These are phyloP conservation scores for Geranium incanum DNA, from an alignment of 441 rosid genomes.

Conservation along the genomic window DNA sequence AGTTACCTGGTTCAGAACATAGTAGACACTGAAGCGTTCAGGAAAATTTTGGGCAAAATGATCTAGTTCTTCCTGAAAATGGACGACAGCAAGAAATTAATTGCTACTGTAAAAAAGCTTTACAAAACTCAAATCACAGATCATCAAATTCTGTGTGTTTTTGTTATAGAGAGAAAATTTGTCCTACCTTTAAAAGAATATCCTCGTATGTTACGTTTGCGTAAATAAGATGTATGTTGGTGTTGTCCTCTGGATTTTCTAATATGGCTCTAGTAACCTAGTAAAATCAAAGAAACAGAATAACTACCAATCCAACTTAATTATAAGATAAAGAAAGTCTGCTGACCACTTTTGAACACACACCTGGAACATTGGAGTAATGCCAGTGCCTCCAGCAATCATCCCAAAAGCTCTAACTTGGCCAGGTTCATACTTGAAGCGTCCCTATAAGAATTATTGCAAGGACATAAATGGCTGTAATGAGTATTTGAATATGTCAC, in stretches of 20 bases:
- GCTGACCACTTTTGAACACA: not conserved
- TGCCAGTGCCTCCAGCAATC: slow-evolving; percentile 39
- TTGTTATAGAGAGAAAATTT: slow-evolving; percentile 8
- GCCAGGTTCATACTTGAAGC: slow-evolving; percentile 35
- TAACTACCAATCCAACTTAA: slow-evolving; percentile 3
- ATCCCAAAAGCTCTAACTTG: slow-evolving; percentile 34
- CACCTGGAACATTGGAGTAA: slow-evolving; percentile 35
- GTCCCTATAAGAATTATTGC: slow-evolving; percentile 21
- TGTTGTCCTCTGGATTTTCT: slow-evolving; percentile 28
- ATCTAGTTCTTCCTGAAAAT: slow-evolving; percentile 41
- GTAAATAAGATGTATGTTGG: slow-evolving; percentile 28
- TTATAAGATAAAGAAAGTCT: not conserved
- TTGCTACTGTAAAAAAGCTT: not conserved
- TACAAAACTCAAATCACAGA: not conserved
- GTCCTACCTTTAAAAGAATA: slow-evolving; percentile 33
- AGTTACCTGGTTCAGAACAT: slow-evolving; percentile 40
- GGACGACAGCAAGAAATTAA: not conserved
- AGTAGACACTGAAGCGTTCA: slow-evolving; percentile 30
- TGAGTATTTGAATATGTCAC: not conserved
- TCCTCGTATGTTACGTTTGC: slow-evolving; percentile 32
- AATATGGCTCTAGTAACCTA: slow-evolving; percentile 34
- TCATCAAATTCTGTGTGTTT: not conserved
- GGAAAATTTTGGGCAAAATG: slow-evolving; percentile 25
- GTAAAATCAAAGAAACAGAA: slow-evolving; percentile 4
- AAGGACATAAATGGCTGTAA: not conserved